Base-by-base conservation (phyloP, 495 filamentous ascomycete genomes). In the Coniosporium apollinis region DNA sequence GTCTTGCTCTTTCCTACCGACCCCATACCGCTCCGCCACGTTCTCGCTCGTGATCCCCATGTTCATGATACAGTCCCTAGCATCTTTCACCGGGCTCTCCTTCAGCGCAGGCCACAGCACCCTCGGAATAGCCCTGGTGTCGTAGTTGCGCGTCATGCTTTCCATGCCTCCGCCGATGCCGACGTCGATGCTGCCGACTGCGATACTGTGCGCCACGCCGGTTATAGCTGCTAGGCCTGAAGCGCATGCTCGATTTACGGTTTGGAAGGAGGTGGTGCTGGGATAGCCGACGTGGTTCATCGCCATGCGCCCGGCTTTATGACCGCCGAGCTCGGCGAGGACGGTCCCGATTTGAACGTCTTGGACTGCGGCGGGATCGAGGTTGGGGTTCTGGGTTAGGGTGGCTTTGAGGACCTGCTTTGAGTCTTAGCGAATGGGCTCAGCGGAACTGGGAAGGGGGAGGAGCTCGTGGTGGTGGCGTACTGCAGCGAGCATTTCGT, bases 11-110 rank as follows among this genome's bases (percentile, higher is more conserved):
- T 55, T 62, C 14, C 86, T 56, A 7, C 54, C 61, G n/a, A 94
- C 66, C 4, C 70, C 70, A 44, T 92, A 86, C 32, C 85, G 61
- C 42, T 60, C 56, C 0, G 85, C 82, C 7, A 94, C 84, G 46
- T 93, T 93, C 65, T 94, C 86, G 17, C 71, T 72, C n/a, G 86
- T 94, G 28, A 87, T 49, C 0, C 86, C 85, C 86, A 94, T 94
- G 37, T 73, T 72, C 85, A 91, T 89, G 48, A 93, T 74, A 47
- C 85, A 92, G 50, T 92, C 85, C 25, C 66, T 52, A 5, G 81
- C 77, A 37, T 89, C 79, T 53, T 78, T 63, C 5, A 70, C 71
- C 5, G 51, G 50, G 1, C 62, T 72, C 2, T 79, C 66, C 46
- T 62, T 71, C 38, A 93, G 54, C 30, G 68, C 76, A 1, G 74